Conservation (phyloP, 768 basidiomycete genomes). For the Termitomyces sp. region DNA sequence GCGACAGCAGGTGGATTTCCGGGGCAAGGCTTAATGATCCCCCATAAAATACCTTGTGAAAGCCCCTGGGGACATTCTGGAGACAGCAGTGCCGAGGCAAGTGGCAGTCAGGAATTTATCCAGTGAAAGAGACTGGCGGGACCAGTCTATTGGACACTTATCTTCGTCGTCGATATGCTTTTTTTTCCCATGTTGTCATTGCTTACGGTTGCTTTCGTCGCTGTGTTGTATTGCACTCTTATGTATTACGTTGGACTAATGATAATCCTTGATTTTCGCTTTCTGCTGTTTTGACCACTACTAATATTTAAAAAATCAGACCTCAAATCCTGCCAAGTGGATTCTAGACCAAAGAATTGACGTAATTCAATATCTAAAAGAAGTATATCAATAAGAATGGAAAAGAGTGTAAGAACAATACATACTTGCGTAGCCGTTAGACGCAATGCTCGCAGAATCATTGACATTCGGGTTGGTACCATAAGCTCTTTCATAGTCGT, state of each 20-base stretch:
- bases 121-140: conserved; percentile 1
- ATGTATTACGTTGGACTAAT: neutral
- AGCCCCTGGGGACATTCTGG: conserved; percentile 5
- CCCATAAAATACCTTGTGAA: neutral
- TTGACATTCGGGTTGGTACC: conserved; percentile 27
- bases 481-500: conserved; percentile 28
- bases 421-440: conserved; percentile 33
- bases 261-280: neutral
- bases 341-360: conserved; percentile 26
- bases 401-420: neutral
- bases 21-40: conserved; percentile 14
- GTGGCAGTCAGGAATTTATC: conserved; percentile 4
- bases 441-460: conserved; percentile 26
- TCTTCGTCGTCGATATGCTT: conserved; percentile 1
- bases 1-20: conserved; percentile 7
- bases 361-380: conserved; percentile 31
- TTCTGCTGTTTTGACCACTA: neutral
- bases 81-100: conserved; percentile 4
- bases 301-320: neutral
- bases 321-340: neutral
- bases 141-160: neutral
- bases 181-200: neutral
- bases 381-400: neutral
- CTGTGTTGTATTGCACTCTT: conserved; percentile 4
- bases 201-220: conserved; percentile 11